Evolutionary conservation across 441 rosid species (phyloP), one percentile per base, ranked within the genome.

Genomic region (Breynia disticha): DNA sequence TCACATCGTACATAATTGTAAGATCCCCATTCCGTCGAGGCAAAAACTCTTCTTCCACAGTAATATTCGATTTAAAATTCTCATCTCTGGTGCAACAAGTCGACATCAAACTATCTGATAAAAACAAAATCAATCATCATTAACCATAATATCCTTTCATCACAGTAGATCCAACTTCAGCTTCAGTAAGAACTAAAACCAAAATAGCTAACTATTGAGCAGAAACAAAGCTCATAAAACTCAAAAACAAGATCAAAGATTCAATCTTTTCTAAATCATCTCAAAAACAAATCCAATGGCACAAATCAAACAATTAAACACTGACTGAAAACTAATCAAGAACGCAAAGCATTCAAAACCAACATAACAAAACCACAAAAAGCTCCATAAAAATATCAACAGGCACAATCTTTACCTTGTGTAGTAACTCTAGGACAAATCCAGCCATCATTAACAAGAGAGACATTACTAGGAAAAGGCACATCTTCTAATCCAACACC

Each of bases 1-100:
- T 76, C 63, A 93, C 91, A 65, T 93, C 97, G 53, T 93, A 93
- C 86, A 81, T 83, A 14, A 93, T 82, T 0, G 90, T 84, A 50
- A 93, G 86, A 71, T 93, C 98, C 28, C 97, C 97, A 19, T 56
- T 61, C 66, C 72, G 87, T 16, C 85, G 84, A 2, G 90, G 89
- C 52, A 81, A 50, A 68, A 77, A 88, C 65, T 79, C 78, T 1
- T 65, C 79, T 2, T 56, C 72, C 18, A 72, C 65, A 1, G 86
- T 68, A 46, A 66, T 54, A 48, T 62, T 79, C 35, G 85, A 54
- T 63, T 75, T 82, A 32, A 62, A 72, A 0, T 66, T 72, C 1
- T 64, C 62, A 21, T 77, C 76, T 39, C 54, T 79, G 42, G 54
- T 66, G 69, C 98, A 91, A 59, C 98, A 91, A 58, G 81, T 79